Percentiles rank a stretch among this genome's conserved stretches.
phyloP scores from a whole-genome alignment of 176 grass and related monocot genomes.

The Bonia amplexicaulis region DNA sequence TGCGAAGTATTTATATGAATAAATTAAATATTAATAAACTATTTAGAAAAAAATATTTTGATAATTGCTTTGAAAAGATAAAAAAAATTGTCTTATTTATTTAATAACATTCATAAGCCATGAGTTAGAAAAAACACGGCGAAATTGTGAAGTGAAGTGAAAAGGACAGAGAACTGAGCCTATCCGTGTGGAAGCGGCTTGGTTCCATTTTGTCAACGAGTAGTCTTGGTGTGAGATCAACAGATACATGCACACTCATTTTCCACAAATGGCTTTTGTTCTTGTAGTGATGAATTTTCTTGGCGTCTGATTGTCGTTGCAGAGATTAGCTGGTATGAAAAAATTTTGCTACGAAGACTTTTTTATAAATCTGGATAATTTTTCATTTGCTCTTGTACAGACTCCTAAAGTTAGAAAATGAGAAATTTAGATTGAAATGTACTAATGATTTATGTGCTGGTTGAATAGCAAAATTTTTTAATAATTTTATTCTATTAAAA shows the following conservation, averaged over 20 bases:
- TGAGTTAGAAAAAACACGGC: too few relatives aligned
- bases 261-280: too few relatives aligned
- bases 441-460: background rate
- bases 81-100: too few relatives aligned
- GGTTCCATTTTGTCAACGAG: background rate
- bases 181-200: constrained; percentile 2
- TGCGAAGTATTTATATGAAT: background rate
- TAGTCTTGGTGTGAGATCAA: background rate
- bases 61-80: too few relatives aligned
- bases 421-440: too few relatives aligned
- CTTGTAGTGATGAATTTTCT: too few relatives aligned
- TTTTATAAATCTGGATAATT: background rate
- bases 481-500: background rate
- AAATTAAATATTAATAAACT: too few relatives aligned
- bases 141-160: background rate
- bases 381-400: background rate
- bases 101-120: too few relatives aligned
- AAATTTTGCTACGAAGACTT: background rate
- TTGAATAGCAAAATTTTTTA: too few relatives aligned
- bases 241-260: background rate
- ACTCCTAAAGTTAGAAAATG: background rate
- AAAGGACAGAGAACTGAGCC: background rate
- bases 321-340: background rate
- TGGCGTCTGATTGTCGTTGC: background rate
- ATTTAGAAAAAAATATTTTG: too few relatives aligned